Evolutionary conservation across 257 asterid genomes (phyloP).

Genomic region (Solanum ossicruentum): DNA sequence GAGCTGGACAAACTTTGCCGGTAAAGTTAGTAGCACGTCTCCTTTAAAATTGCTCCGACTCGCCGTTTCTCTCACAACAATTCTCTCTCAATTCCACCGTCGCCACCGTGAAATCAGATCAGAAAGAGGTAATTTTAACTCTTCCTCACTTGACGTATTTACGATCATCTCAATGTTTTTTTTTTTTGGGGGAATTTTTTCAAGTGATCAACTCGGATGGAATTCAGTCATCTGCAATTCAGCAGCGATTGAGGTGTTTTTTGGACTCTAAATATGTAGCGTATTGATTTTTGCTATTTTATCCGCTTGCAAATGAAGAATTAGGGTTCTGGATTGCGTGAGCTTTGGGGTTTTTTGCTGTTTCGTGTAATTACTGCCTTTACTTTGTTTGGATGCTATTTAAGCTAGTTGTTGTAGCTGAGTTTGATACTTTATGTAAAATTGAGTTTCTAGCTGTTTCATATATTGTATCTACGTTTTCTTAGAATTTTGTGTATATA

Average conservation of each 20-base stretch:
- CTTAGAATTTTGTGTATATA: neutral
- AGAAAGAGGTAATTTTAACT: neutral
- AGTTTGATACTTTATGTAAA: neutral
- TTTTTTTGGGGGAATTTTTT: neutral
- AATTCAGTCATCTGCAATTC: neutral
- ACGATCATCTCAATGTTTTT: neutral
- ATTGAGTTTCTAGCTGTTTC: neutral
- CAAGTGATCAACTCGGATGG: neutral
- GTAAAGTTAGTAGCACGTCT: conserved; percentile 5
- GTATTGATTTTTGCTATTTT: neutral
- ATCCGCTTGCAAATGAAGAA: neutral
- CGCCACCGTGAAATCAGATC: neutral
- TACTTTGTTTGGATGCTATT: neutral
- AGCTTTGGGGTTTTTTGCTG: neutral
- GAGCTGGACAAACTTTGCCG: conserved; percentile 21
- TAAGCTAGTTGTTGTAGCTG: neutral
- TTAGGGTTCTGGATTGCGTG: neutral
- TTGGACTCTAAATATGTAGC: neutral
- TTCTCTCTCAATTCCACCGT: neutral
- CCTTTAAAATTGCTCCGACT: neutral
- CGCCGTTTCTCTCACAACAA: neutral
- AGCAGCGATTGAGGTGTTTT: neutral
- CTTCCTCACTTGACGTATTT: neutral
- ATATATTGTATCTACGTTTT: neutral
- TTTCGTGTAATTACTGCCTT: neutral